Evolutionary conservation across 1,139 yeast species (phyloP), one percentile per base, ranked within the genome.

Genomic region (Taiozyma onychis): DNA sequence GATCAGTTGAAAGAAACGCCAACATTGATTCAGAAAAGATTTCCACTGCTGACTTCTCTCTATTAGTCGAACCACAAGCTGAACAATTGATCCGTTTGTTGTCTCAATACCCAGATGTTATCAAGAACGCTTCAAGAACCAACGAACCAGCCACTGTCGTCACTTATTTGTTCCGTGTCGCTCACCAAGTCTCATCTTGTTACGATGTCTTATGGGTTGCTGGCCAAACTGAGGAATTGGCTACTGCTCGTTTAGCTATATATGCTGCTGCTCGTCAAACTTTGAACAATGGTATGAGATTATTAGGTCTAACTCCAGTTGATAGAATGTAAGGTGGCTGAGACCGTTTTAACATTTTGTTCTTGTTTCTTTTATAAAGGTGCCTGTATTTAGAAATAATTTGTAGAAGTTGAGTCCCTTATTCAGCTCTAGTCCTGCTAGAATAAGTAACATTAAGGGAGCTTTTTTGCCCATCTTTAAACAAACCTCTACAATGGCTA

Each of bases 161-260:
- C 55, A 93, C 99, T 16, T 93, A 90, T 70, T 78, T 93, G 68
- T 93, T 95, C 81, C 86, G 79, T 70, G 78, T 93, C 64, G 83
- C 98, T 22, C 99, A 95, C 67, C 85, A 85, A 70, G 97, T 95
- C 43, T 91, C 98, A 14, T 88, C 95, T 39, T 88, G 97, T 72
- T 93, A 93, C 72, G 97, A 91, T 66, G 85, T 88, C 51, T 77
- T 95, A 69, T 90, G 99, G 97, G 99, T 95, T 59, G 89, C 96
- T 57, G 98, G 98, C 56, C 99, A 95, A 74, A 88, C 86, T 60
- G 81, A 81, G 66, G 90, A 88, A 50, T 75, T 93, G 66, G 95
- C 98, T 49, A 71, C 80, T 53, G 97, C 99, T 42, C 88, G 99
- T 74, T 76, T 93, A 71, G 97, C 98, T 5, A 79, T 95, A 62